Conservation (phyloP, 2,329 filamentous ascomycete species). For the Lasiodiplodia sp. region DNA sequence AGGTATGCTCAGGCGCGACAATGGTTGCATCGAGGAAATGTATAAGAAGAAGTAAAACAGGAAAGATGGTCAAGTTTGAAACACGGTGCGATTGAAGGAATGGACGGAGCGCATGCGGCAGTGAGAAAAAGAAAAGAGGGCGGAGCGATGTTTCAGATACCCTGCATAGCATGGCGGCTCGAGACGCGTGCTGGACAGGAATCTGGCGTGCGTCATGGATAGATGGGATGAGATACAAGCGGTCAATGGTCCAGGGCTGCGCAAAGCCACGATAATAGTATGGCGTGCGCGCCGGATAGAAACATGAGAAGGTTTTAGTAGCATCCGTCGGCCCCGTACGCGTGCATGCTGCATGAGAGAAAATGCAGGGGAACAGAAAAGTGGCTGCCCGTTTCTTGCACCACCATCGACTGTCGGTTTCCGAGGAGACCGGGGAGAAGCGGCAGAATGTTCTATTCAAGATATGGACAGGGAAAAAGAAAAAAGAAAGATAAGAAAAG, state of each 20-base stretch:
- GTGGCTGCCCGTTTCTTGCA: constrained; percentile 11
- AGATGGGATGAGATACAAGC: neutral
- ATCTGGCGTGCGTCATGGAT: neutral
- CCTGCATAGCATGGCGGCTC: neutral
- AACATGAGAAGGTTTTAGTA: neutral
- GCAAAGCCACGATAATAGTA: neutral
- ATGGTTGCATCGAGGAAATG: neutral
- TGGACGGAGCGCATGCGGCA: neutral
- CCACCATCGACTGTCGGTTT: neutral
- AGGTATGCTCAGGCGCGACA: neutral
- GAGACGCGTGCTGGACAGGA: neutral
- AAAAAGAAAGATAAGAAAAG: too few species aligned
- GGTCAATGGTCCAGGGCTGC: neutral
- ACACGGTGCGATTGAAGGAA: neutral
- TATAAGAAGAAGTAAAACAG: neutral
- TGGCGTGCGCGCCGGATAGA: neutral
- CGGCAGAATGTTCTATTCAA: neutral
- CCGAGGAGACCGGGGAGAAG: neutral
- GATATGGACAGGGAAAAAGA: neutral
- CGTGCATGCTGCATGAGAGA: neutral
- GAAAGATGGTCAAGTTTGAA: neutral
- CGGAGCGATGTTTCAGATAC: neutral
- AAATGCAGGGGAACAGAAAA: constrained; percentile 8
- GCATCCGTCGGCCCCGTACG: neutral
- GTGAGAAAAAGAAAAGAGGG: neutral